Evolutionary conservation across 495 filamentous ascomycete genomes (phyloP), one percentile per base, ranked within the genome.

Genomic region (Podospora comata): DNA sequence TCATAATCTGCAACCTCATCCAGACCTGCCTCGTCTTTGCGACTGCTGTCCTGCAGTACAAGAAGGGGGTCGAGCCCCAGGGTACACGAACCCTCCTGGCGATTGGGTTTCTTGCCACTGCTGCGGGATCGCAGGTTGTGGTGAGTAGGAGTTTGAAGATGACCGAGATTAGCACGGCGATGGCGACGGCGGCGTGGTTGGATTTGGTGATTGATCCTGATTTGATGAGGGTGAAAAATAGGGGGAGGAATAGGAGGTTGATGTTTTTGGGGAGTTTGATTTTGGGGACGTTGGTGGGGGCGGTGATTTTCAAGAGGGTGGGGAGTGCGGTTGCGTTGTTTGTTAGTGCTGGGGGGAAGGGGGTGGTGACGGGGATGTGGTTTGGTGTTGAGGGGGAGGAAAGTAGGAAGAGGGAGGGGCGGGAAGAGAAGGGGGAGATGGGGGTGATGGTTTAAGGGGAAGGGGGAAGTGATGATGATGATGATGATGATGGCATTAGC

Each of bases 161-260:
- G 75, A 85, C 85, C 5, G 86, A 90, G 72, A 90, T 89, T 34
- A 86, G 80, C 27, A 89, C 87, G n/a, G 87, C 87, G 3, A 89
- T 89, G 86, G 87, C 87, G 1, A 90, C 87, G 28, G 86, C 87
- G 7, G 86, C 87, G 3, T 89, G 85, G 80, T 75, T 90, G 5
- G 87, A 89, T 68, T 67, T 90, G 28, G 74, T 88, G 26, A 83
- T 89, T 59, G 87, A 89, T 72, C 79, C 77, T 16, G 65, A 75
- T 0, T 69, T 90, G 60, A 75, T 81, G 20, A 74, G 70, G 26
- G 7, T 70, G 20, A 60, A 77, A 23, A 90, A 89, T 68, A 73
- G 83, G 59, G 71, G 78, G 18, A 71, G 87, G 62, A 88, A 86
- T 67, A 76, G 87, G 15, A 67, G 87, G 15, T 67, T 82, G 18